A percentile compares a stretch with the other conserved stretches of the same genome.
Evolutionary conservation across 1,284 basidiomycete species (phyloP).

Genomic region (Puccinia triticina): DNA sequence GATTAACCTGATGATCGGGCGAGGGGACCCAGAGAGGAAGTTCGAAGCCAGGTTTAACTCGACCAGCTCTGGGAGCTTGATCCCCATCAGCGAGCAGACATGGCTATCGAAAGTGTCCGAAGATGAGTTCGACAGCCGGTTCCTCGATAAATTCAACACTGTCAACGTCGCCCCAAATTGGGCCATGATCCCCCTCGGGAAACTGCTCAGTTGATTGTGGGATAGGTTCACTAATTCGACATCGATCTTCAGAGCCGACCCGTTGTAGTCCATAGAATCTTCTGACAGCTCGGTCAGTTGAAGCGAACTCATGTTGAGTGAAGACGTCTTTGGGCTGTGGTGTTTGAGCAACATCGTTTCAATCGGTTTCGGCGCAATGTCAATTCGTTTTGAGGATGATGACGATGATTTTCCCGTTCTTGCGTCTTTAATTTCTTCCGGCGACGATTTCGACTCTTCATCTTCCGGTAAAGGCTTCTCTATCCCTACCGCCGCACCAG

Average conservation of each 20-base stretch:
- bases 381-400: background rate
- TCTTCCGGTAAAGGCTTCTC: background rate
- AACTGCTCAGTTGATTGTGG: conserved; percentile 12
- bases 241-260: background rate
- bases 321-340: conserved; percentile 10
- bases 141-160: conserved; percentile 39
- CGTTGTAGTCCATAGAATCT: background rate
- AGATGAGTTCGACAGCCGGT: conserved; percentile 2
- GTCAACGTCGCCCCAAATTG: background rate
- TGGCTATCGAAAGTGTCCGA: background rate
- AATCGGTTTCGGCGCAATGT: background rate
- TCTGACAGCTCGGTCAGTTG: conserved; percentile 16
- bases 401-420: background rate
- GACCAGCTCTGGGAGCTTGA: conserved; percentile 5
- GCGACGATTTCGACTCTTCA: background rate
- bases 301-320: conserved; percentile 24
- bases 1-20: background rate
- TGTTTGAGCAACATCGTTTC: conserved; percentile 16
- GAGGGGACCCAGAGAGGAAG: conserved; percentile 4
- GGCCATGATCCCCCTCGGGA: conserved; percentile 25
- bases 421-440: background rate
- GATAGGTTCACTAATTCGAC: conserved; percentile 24
- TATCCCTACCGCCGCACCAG: background rate
- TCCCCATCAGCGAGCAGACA: background rate
- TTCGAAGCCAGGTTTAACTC: conserved; percentile 42